Evolutionary conservation across 345 rosid genomes (phyloP).

Genomic region (Aquilaria sinensis): DNA sequence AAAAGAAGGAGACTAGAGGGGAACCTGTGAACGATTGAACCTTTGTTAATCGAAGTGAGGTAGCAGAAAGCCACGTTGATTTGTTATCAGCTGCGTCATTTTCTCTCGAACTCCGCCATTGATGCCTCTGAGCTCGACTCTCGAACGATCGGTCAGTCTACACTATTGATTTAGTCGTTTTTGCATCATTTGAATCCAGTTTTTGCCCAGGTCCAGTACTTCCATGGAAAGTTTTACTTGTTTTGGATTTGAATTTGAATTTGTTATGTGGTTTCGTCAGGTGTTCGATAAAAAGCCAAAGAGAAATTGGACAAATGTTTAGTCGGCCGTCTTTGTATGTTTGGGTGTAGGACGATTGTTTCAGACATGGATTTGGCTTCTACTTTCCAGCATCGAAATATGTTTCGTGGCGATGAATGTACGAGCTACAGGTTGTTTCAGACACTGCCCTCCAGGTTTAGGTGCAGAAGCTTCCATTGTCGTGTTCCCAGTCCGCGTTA

Average conservation of each 20-base stretch:
- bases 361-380: constrained; percentile 52
- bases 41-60: too few relatives aligned
- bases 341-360: background rate
- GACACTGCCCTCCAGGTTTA: constrained; percentile 27
- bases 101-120: constrained; percentile 25
- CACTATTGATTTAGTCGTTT: background rate
- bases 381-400: constrained; percentile 39
- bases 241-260: background rate
- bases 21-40: too few relatives aligned
- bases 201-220: background rate
- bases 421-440: constrained; percentile 21
- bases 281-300: constrained; percentile 30
- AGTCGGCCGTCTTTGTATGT: constrained; percentile 10
- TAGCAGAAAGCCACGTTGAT: constrained; percentile 12
- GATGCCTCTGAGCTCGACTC: constrained; percentile 7
- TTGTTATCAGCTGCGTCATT: constrained; percentile 21
- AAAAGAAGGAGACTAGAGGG: too few relatives aligned
- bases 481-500: constrained; percentile 22
- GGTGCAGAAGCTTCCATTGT: constrained; percentile 27
- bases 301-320: constrained; percentile 19
- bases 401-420: constrained; percentile 26
- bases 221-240: background rate
- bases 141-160: constrained; percentile 27
- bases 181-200: background rate
- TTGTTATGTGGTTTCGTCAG: constrained; percentile 21